These are phyloP conservation scores for Candida ortonii DNA, from an alignment of 805 yeast species.

Conservation along the genomic window DNA sequence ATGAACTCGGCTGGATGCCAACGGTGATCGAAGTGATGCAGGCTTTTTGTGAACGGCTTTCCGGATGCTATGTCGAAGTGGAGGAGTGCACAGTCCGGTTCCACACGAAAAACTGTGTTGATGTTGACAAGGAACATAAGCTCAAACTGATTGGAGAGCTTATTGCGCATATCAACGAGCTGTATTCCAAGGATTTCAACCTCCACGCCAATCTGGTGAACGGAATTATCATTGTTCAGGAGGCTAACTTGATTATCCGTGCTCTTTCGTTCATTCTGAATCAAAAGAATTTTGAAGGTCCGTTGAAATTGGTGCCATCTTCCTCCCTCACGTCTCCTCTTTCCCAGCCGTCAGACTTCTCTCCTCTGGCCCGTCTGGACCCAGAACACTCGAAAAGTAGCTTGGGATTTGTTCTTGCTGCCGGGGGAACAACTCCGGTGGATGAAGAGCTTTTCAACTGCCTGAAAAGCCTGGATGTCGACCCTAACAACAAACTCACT, in stretches of 20 bases:
- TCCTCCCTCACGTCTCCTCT: slow-evolving; percentile 22
- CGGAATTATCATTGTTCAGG: slow-evolving; percentile 69
- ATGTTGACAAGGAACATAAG: slow-evolving; percentile 60
- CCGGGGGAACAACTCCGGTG: slow-evolving; percentile 67
- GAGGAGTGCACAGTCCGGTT: slow-evolving; percentile 77
- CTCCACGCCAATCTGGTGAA: slow-evolving; percentile 77
- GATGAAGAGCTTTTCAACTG: slow-evolving; percentile 65
- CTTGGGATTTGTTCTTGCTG: slow-evolving; percentile 48
- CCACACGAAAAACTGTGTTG: slow-evolving; percentile 67
- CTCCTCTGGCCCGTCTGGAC: slow-evolving; percentile 13
- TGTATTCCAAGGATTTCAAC: slow-evolving; percentile 52
- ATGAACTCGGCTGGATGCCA: slow-evolving; percentile 56
- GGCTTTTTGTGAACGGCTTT: slow-evolving; percentile 70
- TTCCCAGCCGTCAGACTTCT: slow-evolving; percentile 12
- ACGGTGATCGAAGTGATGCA: slow-evolving; percentile 53
- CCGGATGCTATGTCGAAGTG: slow-evolving; percentile 69
- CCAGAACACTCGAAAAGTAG: slow-evolving; percentile 6
- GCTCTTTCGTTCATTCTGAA: slow-evolving; percentile 54
- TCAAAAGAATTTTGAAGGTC: slow-evolving; percentile 21
- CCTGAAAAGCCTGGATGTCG: slow-evolving; percentile 41
- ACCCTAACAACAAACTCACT: slow-evolving; percentile 48
- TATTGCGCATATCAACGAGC: slow-evolving; percentile 78
- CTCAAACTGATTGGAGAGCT: slow-evolving; percentile 75
- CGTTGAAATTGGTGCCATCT: slow-evolving; percentile 18
- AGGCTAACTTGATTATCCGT: slow-evolving; percentile 52